Evolutionary conservation across 225 moss, liverwort and hornwort species (phyloP).

Genomic region (Bryum argenteum): DNA sequence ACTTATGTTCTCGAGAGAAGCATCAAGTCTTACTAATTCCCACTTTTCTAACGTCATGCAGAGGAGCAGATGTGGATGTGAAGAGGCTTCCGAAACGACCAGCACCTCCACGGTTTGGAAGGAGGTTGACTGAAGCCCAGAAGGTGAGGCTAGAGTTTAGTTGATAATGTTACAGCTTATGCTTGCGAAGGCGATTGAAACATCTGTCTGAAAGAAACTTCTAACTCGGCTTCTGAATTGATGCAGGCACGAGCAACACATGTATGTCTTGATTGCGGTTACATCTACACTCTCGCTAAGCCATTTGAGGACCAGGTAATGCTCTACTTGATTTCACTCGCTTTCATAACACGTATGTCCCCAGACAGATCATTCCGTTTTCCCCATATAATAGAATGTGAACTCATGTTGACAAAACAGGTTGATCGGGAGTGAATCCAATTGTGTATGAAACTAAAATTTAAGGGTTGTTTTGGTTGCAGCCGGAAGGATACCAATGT

Average conservation of each 20-base stretch:
- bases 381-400: neutral
- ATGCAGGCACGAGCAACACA: constrained; percentile 87
- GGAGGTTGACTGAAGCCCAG: constrained; percentile 86
- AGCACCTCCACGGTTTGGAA: constrained; percentile 90
- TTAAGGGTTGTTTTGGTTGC: constrained; percentile 33
- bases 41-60: constrained; percentile 33
- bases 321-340: neutral
- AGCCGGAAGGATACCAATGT: constrained; percentile 75
- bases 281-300: constrained; percentile 88
- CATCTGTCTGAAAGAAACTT: neutral
- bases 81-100: constrained; percentile 83
- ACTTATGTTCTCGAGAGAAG: too few relatives aligned
- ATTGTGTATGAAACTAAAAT: neutral
- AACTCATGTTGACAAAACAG: too few relatives aligned
- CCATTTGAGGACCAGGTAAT: constrained; percentile 87
- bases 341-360: neutral
- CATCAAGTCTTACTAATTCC: neutral
- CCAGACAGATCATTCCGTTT: neutral
- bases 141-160: constrained; percentile 53
- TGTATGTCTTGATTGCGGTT: constrained; percentile 94
- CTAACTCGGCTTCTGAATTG: constrained; percentile 25
- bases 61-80: constrained; percentile 89
- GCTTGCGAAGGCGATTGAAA: constrained; percentile 9
- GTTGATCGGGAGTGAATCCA: too few relatives aligned
- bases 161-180: neutral